These are phyloP conservation scores for Aspergillus ochraceoroseus DNA, from an alignment of 2,329 filamentous ascomycete species.

Conservation along the genomic window DNA sequence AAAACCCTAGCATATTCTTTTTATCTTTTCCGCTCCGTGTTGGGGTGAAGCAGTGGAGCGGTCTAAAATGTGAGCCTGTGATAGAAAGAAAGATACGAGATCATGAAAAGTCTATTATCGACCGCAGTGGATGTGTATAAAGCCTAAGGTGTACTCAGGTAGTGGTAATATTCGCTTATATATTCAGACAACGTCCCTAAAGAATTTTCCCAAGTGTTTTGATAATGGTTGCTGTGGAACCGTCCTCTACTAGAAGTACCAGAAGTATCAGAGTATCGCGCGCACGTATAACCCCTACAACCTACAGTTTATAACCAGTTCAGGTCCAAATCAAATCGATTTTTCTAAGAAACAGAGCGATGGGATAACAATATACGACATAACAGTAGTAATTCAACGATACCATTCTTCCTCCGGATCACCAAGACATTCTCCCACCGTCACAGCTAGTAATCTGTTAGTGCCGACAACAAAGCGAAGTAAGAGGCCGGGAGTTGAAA, in stretches of 20 bases:
- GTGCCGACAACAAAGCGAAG: not conserved
- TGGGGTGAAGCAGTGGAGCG: not conserved
- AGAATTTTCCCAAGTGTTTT: no score
- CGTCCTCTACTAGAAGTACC: no score
- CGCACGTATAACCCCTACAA: no score
- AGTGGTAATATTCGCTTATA: not conserved
- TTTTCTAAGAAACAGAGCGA: not conserved
- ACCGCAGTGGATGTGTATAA: not conserved
- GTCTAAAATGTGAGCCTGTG: constrained; percentile 7
- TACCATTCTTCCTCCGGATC: constrained; percentile 54
- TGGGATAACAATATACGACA: constrained; percentile 2
- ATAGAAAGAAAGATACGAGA: constrained; percentile 8
- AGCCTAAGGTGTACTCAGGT: not conserved
- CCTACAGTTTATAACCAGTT: no score
- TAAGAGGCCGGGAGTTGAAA: not conserved
- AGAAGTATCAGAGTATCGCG: no score
- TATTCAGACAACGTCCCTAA: no score
- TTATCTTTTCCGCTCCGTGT: not conserved
- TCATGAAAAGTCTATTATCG: constrained; percentile 7
- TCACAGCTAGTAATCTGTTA: constrained; percentile 39
- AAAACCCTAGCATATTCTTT: constrained; percentile 10
- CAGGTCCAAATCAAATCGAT: not conserved
- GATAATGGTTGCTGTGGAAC: no score
- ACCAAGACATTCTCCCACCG: constrained; percentile 55
- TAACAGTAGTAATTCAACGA: constrained; percentile 17